These are phyloP conservation scores for Henningerozyma blattae DNA, from an alignment of 805 yeast genomes.

Conservation along the genomic window DNA sequence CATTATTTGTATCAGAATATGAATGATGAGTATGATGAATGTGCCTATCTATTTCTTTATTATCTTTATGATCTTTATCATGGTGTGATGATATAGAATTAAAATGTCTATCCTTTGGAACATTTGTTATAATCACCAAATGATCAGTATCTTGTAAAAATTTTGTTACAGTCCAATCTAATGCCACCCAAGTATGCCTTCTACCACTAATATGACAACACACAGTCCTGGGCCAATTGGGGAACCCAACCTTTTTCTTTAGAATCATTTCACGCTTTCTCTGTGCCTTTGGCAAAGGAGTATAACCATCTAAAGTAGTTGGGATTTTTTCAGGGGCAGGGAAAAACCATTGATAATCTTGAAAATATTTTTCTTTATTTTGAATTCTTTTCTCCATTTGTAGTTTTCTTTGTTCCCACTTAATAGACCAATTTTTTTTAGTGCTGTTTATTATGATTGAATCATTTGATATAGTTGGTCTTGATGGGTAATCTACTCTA, in stretches of 20 bases:
- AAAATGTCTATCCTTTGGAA: constrained; percentile 8
- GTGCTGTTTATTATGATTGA: constrained; percentile 20
- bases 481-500: constrained; percentile 25
- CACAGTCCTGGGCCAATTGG: constrained; percentile 33
- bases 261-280: constrained; percentile 13
- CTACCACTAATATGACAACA: constrained; percentile 60
- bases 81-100: not conserved
- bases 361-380: constrained; percentile 10
- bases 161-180: constrained; percentile 53
- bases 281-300: constrained; percentile 16
- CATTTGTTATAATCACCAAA: constrained; percentile 43
- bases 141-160: constrained; percentile 56
- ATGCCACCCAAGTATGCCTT: constrained; percentile 70
- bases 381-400: constrained; percentile 10
- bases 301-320: constrained; percentile 9
- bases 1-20: not conserved
- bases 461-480: constrained; percentile 20
- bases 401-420: constrained; percentile 12
- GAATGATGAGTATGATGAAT: no score
- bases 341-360: constrained; percentile 3
- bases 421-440: constrained; percentile 11
- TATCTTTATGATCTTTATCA: not conserved
- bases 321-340: constrained; percentile 10
- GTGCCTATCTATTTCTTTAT: no score
- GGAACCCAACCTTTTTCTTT: constrained; percentile 12